These are phyloP conservation scores for Ustilago vetiveriae DNA, from an alignment of 1,284 basidiomycete species.

Conservation along the genomic window DNA sequence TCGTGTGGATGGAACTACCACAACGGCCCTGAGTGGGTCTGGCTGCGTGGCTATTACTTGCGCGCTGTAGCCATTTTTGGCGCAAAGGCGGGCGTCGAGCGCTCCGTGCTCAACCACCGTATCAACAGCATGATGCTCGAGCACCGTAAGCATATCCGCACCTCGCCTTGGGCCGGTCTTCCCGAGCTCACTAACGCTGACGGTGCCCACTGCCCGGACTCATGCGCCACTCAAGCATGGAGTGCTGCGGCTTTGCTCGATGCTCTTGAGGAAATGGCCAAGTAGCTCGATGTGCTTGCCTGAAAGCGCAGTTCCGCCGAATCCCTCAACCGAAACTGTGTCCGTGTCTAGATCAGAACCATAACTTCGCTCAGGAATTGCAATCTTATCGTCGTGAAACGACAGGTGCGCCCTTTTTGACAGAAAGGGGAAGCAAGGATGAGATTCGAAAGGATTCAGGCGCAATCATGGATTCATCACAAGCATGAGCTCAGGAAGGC, in stretches of 20 bases:
- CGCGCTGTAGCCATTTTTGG: conserved; percentile 77
- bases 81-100: conserved; percentile 28
- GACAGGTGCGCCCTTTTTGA: not conserved
- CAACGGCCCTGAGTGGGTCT: conserved; percentile 88
- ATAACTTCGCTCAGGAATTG: conserved; percentile 5
- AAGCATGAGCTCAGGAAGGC: not conserved
- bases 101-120: conserved; percentile 44
- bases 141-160: conserved; percentile 51
- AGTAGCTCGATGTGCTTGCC: conserved; percentile 5
- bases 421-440: not conserved
- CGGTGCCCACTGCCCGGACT: conserved; percentile 55
- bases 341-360: not conserved
- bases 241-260: conserved; percentile 58
- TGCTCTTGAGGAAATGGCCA: conserved; percentile 52
- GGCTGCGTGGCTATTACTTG: conserved; percentile 93
- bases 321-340: not conserved
- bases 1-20: conserved; percentile 61
- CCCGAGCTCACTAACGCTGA: conserved; percentile 62
- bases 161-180: conserved; percentile 57
- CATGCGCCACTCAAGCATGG: conserved; percentile 63
- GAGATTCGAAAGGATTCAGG: not conserved
- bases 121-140: conserved; percentile 50
- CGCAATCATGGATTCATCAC: not conserved
- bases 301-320: not conserved
- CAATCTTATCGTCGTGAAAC: not conserved